Evolutionary conservation across 2,329 filamentous ascomycete species (phyloP).

Genomic region (Pestalotiopsis sp.): DNA sequence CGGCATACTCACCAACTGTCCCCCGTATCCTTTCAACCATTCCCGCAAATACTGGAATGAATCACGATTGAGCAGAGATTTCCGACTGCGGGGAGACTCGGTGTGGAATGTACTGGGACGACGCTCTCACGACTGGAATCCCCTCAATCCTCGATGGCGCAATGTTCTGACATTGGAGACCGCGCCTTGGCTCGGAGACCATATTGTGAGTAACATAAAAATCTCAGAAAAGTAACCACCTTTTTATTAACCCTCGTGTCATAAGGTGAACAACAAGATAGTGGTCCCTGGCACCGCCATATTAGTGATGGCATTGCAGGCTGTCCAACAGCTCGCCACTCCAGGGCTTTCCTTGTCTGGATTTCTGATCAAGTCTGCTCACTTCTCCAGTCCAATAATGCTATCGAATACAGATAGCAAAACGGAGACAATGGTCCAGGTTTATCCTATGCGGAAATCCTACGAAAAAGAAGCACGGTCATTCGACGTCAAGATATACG

Average conservation of each 20-base stretch:
- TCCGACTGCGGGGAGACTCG: slow-evolving; percentile 17
- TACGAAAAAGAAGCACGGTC: slow-evolving; percentile 23
- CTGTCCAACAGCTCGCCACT: slow-evolving; percentile 26
- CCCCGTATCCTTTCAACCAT: slow-evolving; percentile 25
- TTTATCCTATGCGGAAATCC: slow-evolving; percentile 24
- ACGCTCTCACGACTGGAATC: slow-evolving; percentile 21
- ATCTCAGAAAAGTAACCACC: too few relatives aligned
- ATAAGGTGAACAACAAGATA: slow-evolving; percentile 27
- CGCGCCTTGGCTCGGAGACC: slow-evolving; percentile 30
- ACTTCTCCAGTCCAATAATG: slow-evolving; percentile 32
- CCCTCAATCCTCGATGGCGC: slow-evolving; percentile 25
- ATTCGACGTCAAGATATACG: slow-evolving; percentile 32
- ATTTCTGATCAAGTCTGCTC: slow-evolving; percentile 29
- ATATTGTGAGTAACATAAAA: slow-evolving; percentile 20
- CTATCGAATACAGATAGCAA: slow-evolving; percentile 26
- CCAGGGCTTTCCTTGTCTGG: slow-evolving; percentile 20
- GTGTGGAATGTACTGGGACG: slow-evolving; percentile 26
- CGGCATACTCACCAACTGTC: not conserved
- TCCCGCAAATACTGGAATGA: slow-evolving; percentile 25
- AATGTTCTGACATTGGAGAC: slow-evolving; percentile 22
- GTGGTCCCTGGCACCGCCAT: slow-evolving; percentile 37
- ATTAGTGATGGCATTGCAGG: slow-evolving; percentile 39
- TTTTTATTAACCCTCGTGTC: too few relatives aligned
- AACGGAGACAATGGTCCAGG: slow-evolving; percentile 30
- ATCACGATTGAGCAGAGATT: slow-evolving; percentile 18